These are phyloP conservation scores for Ascocoryne sarcoides DNA, from an alignment of 2,329 filamentous ascomycete species.

Conservation along the genomic window DNA sequence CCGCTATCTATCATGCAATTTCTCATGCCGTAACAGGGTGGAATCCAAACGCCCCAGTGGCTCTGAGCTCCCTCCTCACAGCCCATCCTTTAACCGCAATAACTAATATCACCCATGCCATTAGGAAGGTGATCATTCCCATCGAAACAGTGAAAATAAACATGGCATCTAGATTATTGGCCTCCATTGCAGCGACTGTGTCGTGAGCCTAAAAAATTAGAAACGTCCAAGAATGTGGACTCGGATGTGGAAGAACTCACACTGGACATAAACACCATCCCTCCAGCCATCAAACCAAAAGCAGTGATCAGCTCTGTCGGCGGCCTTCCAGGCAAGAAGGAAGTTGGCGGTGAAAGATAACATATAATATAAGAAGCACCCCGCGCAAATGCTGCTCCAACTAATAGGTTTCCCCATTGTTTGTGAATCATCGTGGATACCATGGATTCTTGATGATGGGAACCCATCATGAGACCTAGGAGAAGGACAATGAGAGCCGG, in stretches of 20 bases:
- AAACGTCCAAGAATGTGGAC: too few species aligned
- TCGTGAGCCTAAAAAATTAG: slow-evolving; percentile 72
- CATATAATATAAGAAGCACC: slow-evolving; percentile 70
- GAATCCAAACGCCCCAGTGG: too few species aligned
- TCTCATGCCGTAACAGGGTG: too few species aligned
- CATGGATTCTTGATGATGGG: slow-evolving; percentile 68
- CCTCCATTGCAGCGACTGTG: slow-evolving; percentile 67
- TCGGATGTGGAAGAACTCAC: slow-evolving; percentile 48
- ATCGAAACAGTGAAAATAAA: slow-evolving; percentile 85
- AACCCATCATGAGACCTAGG: slow-evolving; percentile 90
- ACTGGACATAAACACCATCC: slow-evolving; percentile 87
- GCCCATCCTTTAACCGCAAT: slow-evolving; percentile 89
- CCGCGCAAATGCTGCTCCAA: slow-evolving; percentile 71
- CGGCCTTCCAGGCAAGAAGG: slow-evolving; percentile 71
- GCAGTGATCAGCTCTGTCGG: slow-evolving; percentile 82
- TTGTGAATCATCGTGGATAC: slow-evolving; percentile 85
- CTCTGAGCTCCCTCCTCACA: slow-evolving; percentile 35
- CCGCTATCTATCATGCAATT: too few species aligned
- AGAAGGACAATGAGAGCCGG: slow-evolving; percentile 80
- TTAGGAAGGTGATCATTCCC: slow-evolving; percentile 72
- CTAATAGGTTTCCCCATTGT: slow-evolving; percentile 83
- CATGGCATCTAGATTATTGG: slow-evolving; percentile 76
- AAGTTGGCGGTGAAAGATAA: slow-evolving; percentile 73
- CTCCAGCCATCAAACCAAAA: slow-evolving; percentile 81
- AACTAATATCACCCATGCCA: slow-evolving; percentile 73